A percentile compares a stretch with the other conserved stretches of the same genome.
These are phyloP conservation scores for Aspergillus cejpii DNA, from an alignment of 2,329 filamentous ascomycete genomes.

Conservation along the genomic window DNA sequence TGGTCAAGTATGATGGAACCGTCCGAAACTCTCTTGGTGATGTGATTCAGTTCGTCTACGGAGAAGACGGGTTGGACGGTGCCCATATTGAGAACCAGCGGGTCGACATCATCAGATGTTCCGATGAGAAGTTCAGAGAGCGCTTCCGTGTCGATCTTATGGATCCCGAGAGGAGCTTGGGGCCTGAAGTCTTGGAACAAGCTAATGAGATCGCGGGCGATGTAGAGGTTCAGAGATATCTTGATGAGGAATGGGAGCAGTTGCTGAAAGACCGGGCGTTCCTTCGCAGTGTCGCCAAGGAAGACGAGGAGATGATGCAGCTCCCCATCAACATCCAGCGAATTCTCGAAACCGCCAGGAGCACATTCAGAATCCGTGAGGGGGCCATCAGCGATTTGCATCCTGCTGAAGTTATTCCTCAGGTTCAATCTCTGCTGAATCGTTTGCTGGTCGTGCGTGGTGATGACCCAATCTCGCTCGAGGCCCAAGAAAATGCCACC, in stretches of 20 bases:
- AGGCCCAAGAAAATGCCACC: conserved; percentile 84
- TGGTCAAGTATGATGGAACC: conserved; percentile 94
- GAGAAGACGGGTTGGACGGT: conserved; percentile 93
- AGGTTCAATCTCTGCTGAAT: conserved; percentile 66
- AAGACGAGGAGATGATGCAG: conserved; percentile 80
- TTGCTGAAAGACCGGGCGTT: conserved; percentile 67
- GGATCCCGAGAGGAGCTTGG: conserved; percentile 58
- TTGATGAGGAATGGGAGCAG: conserved; percentile 83
- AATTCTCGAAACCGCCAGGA: conserved; percentile 83
- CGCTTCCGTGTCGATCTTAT: conserved; percentile 84
- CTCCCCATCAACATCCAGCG: conserved; percentile 85
- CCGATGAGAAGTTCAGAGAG: conserved; percentile 67
- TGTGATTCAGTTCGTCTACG: conserved; percentile 94
- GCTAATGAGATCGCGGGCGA: conserved; percentile 82
- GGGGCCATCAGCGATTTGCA: conserved; percentile 81
- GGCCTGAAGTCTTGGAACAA: conserved; percentile 69
- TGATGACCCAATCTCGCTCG: conserved; percentile 68
- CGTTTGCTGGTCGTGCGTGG: conserved; percentile 82
- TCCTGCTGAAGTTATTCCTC: conserved; percentile 77
- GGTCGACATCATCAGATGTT: conserved; percentile 78
- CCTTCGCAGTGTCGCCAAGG: conserved; percentile 65
- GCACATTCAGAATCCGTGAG: conserved; percentile 83
- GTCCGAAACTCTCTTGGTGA: conserved; percentile 95
- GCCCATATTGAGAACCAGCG: conserved; percentile 88
- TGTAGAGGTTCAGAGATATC: conserved; percentile 72